These are phyloP conservation scores for Fraxinus sp. DNA, from an alignment of 305 asterid genomes.

Conservation along the genomic window DNA sequence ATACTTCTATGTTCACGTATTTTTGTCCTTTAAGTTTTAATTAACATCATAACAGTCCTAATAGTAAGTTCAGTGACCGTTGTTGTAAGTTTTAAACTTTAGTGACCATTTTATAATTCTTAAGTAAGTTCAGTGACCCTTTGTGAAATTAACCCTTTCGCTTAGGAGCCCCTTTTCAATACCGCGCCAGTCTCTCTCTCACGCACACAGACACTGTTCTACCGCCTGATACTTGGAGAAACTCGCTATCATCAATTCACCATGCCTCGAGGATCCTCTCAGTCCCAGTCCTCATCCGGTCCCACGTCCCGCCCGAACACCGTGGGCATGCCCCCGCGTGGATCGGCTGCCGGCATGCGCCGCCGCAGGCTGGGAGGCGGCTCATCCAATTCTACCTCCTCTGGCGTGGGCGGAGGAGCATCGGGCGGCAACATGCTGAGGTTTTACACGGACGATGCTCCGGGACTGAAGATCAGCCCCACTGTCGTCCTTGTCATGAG, in stretches of 20 bases:
- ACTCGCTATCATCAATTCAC: neutral
- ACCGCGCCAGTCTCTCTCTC: neutral
- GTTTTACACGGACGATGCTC: conserved; percentile 75
- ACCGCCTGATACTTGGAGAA: neutral
- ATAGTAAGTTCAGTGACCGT: no score
- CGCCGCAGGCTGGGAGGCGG: conserved; percentile 51
- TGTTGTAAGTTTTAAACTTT: no score
- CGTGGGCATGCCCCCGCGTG: conserved; percentile 52
- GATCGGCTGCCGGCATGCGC: conserved; percentile 72
- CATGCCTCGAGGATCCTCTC: conserved; percentile 66
- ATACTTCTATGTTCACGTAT: no score
- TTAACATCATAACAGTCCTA: no score
- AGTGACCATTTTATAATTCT: no score
- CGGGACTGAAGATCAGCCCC: conserved; percentile 72
- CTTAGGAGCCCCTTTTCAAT: neutral
- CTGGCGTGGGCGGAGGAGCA: conserved; percentile 26
- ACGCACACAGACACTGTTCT: neutral
- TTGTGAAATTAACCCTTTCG: no score
- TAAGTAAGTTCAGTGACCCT: no score
- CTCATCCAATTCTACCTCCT: conserved; percentile 26
- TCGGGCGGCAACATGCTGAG: conserved; percentile 59
- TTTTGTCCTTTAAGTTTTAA: no score
- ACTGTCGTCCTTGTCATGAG: conserved; percentile 23
- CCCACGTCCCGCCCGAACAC: conserved; percentile 48
- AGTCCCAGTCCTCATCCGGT: conserved; percentile 55